A percentile compares a stretch with the other conserved stretches of the same genome.
Conservation (phyloP, 225 moss, liverwort and hornwort species). For the Antitrichia curtipendula region DNA sequence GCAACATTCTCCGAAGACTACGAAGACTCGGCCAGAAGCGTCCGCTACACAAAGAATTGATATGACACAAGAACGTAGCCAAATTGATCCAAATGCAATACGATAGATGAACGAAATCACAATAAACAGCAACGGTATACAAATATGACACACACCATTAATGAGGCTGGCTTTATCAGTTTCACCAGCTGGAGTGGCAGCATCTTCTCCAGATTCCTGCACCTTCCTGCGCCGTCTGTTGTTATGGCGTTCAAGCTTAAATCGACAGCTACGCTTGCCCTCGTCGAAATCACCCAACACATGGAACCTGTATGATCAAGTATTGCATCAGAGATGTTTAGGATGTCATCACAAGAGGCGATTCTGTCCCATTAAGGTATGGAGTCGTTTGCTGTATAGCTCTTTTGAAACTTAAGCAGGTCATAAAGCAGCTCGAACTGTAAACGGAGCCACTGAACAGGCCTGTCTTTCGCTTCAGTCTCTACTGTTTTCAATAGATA, state of each 20-base stretch:
- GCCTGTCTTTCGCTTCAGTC: not conserved
- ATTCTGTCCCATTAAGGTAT: not conserved
- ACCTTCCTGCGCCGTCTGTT: constrained; percentile 87
- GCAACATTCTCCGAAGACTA: not conserved
- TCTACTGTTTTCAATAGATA: not conserved
- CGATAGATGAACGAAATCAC: not conserved
- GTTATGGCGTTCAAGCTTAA: constrained; percentile 88
- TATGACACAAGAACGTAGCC: not conserved
- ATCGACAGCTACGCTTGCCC: constrained; percentile 90
- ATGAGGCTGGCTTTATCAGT: constrained; percentile 35
- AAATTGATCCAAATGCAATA: not conserved
- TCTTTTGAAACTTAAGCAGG: not conserved
- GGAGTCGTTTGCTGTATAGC: not conserved
- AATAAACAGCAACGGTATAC: not conserved
- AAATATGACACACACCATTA: constrained; percentile 31
- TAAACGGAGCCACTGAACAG: not conserved
- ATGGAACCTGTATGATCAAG: constrained; percentile 57
- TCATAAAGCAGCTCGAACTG: not conserved
- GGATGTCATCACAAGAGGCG: not conserved
- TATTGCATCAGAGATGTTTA: not conserved
- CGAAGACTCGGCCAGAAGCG: not conserved
- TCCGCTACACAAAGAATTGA: not conserved
- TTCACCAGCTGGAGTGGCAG: constrained; percentile 27
- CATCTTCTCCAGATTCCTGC: constrained; percentile 63
- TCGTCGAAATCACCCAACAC: constrained; percentile 85